Evolutionary conservation across 202 grass and related monocot genomes (phyloP).

Genomic region (Musa balbisiana): DNA sequence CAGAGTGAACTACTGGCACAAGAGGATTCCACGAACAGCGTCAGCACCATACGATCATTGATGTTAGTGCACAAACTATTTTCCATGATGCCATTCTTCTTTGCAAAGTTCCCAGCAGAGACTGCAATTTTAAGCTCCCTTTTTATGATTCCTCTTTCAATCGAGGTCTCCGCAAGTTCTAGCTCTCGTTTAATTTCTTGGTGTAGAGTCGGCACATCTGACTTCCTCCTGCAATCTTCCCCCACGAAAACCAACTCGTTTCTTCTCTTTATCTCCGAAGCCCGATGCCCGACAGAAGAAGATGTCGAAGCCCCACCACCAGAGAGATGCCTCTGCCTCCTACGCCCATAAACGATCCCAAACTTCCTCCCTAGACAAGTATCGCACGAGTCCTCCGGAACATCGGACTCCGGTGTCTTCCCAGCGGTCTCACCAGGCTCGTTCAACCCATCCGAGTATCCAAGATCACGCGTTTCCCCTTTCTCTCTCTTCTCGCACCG

Average conservation of each 20-base stretch:
- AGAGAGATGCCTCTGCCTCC: not conserved
- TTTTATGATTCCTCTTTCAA: not conserved
- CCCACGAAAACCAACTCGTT: slow-evolving; percentile 29
- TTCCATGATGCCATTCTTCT: slow-evolving; percentile 31
- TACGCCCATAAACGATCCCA: slow-evolving; percentile 34
- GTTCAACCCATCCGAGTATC: not conserved
- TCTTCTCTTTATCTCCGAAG: no score
- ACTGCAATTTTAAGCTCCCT: slow-evolving; percentile 25
- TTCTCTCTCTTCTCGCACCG: no score
- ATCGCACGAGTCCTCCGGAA: not conserved
- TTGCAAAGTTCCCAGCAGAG: slow-evolving; percentile 37
- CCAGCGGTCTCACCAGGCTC: slow-evolving; percentile 2
- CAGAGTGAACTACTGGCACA: slow-evolving; percentile 21
- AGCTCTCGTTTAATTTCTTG: no score
- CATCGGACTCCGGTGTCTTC: not conserved
- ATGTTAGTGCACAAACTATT: slow-evolving; percentile 31
- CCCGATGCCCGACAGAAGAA: no score
- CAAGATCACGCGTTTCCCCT: no score
- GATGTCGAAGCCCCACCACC: not conserved
- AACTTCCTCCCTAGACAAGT: slow-evolving; percentile 31
- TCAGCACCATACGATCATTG: slow-evolving; percentile 21
- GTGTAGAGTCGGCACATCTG: slow-evolving; percentile 26
- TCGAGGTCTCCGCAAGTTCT: no score
- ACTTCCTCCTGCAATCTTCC: slow-evolving; percentile 31
- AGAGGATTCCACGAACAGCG: slow-evolving; percentile 44